Base-by-base conservation (phyloP, 2,329 filamentous ascomycete species). In the Epichloe brachyelytri region DNA sequence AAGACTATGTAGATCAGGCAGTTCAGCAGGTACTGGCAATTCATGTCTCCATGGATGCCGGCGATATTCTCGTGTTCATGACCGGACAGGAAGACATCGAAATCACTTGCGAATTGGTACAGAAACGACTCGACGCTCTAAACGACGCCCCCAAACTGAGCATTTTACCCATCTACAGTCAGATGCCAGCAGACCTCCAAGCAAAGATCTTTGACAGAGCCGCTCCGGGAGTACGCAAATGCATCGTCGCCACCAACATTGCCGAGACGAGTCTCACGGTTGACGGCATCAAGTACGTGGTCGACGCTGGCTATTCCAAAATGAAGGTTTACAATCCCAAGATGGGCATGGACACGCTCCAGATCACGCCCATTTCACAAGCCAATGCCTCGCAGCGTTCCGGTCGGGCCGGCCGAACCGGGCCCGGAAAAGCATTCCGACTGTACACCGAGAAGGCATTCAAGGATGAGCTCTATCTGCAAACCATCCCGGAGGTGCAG, bases 21-120 rank as follows among this genome's bases (percentile, higher is more conserved):
- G 93, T 98, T 49, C 93, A 96, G 63, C 93, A 97, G 67, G 87
- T 96, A 39, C 76, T 98, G 45, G 85, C 89, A 1, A 97, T 98
- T 48, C 93, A 98, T 61, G 90, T 98, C 11, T 95, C 90, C 0
- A 94, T 97, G 75, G 88, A 88, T 0, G 70, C 82, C 0, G 93
- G 93, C 12, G 93, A 98, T 68, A 97, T 98, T 51, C 73, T 98
- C 8, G 91, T 98, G 8, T 98, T 98, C 68, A 98, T 98, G 93
- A 98, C 94, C 0, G 93, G 93, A 11, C 93, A 97, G 65, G 94
- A 98, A 68, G 93, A 98, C 62, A 98, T 98, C 55, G 93, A 98
- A 66, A 86, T 86, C 41, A 98, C 94, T 0, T 98, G 93, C 64
- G 93, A 98, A 62, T 74, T 97, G 19, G 78, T 97, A 3, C 87